phyloP scores from a whole-genome alignment of 805 yeast genomes.

The Trichomonascus vanleenenianus region DNA sequence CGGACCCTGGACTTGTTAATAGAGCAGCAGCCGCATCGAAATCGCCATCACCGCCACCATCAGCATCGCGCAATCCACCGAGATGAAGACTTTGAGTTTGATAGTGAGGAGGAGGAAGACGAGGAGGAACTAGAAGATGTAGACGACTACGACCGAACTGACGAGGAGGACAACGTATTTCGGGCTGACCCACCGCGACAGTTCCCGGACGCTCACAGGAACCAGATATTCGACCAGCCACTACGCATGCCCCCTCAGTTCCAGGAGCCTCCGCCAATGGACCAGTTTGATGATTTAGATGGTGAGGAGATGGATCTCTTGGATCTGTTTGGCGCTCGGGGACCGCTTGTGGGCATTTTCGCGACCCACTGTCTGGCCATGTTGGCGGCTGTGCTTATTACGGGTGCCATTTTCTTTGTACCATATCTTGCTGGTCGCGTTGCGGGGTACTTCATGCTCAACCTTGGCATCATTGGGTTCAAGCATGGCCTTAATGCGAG shows the following conservation, averaged over 20 bases:
- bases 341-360: conserved; percentile 18
- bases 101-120: conserved; percentile 2
- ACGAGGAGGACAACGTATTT: not conserved
- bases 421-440: conserved; percentile 23
- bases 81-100: not conserved
- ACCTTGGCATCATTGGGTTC: not conserved
- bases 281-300: conserved; percentile 4
- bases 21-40: not conserved
- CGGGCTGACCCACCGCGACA: not conserved
- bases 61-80: not conserved
- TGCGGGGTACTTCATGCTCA: not conserved
- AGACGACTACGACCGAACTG: conserved; percentile 10
- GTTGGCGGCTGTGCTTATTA: conserved; percentile 13
- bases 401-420: conserved; percentile 16
- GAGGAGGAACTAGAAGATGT: conserved; percentile 8
- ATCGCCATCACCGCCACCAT: not conserved
- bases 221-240: not conserved
- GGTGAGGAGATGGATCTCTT: conserved; percentile 10
- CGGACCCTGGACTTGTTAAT: no score
- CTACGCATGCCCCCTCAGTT: not conserved
- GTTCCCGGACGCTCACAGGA: not conserved
- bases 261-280: not conserved
- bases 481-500: not conserved
- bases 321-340: conserved; percentile 24
- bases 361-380: conserved; percentile 16